Conservation (phyloP, 2,329 filamentous ascomycete species). For the Cladosporium colombiae region DNA sequence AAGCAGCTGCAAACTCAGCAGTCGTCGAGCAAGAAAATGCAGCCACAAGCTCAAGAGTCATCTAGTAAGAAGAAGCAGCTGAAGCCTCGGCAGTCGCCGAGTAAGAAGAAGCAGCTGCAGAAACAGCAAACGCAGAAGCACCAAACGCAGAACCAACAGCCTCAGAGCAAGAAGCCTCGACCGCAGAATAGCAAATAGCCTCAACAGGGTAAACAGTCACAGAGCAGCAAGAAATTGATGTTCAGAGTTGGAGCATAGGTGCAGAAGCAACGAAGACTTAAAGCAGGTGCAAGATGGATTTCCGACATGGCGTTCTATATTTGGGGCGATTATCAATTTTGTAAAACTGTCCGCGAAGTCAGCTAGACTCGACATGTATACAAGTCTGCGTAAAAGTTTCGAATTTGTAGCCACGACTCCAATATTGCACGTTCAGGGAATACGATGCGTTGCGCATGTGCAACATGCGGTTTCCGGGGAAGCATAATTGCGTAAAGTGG, state of each 20-base stretch:
- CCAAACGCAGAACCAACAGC: no score
- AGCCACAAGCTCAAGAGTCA: neutral
- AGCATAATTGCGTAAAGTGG: neutral
- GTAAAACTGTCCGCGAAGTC: neutral
- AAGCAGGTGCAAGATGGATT: neutral
- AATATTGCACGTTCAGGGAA: no score
- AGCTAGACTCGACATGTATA: neutral
- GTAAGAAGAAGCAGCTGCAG: no score
- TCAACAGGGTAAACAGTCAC: neutral
- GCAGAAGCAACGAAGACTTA: neutral
- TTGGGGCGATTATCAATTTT: neutral
- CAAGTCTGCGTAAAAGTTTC: neutral
- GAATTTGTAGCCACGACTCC: neutral
- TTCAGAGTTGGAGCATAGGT: neutral
- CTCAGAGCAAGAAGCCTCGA: no score
- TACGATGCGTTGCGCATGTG: no score
- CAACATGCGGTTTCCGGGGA: neutral
- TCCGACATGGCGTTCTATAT: neutral
- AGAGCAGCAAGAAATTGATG: neutral
- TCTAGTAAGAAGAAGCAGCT: neutral
- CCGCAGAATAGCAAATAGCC: no score
- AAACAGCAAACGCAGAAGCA: no score
- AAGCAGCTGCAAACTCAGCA: no score
- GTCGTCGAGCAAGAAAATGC: neutral
- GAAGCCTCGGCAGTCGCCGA: no score